These are phyloP conservation scores for Fusarium torreyae DNA, from an alignment of 2,329 filamentous ascomycete genomes.

Conservation along the genomic window DNA sequence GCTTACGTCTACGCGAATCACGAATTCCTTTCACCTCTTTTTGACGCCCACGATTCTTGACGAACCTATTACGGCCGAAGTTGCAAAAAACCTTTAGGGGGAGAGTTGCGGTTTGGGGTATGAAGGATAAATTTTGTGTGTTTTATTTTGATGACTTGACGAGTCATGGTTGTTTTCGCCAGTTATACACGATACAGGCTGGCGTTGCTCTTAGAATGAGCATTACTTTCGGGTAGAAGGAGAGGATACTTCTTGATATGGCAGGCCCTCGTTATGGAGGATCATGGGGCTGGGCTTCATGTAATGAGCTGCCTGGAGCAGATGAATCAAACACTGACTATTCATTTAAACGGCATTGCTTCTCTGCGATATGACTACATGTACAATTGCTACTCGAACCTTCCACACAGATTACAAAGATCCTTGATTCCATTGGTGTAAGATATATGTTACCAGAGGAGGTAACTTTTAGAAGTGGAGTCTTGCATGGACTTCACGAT, in stretches of 20 bases:
- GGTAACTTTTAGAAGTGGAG: constrained; percentile 38
- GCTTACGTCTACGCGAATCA: constrained; percentile 31
- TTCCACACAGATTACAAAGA: neutral
- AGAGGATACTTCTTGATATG: constrained; percentile 25
- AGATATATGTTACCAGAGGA: neutral
- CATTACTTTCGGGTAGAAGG: constrained; percentile 35
- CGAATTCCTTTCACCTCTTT: constrained; percentile 31
- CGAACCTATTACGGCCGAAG: constrained; percentile 40
- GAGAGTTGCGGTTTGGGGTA: constrained; percentile 17
- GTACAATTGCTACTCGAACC: neutral
- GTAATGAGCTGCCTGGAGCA: constrained; percentile 50
- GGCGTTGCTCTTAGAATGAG: constrained; percentile 26
- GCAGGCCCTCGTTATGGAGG: constrained; percentile 6
- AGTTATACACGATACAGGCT: constrained; percentile 27
- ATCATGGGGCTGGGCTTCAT: constrained; percentile 46
- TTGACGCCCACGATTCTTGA: constrained; percentile 46
- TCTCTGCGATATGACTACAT: neutral
- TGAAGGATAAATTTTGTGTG: constrained; percentile 31
- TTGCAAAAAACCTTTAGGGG: constrained; percentile 15
- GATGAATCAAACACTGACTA: constrained; percentile 31
- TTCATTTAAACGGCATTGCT: neutral
- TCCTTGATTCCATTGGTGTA: too few species aligned
- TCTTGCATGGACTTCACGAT: constrained; percentile 25
- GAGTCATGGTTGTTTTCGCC: constrained; percentile 28
- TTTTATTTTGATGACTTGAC: constrained; percentile 32